Base-by-base conservation (phyloP, 2,329 filamentous ascomycete genomes). In the Aulographum hederae region DNA sequence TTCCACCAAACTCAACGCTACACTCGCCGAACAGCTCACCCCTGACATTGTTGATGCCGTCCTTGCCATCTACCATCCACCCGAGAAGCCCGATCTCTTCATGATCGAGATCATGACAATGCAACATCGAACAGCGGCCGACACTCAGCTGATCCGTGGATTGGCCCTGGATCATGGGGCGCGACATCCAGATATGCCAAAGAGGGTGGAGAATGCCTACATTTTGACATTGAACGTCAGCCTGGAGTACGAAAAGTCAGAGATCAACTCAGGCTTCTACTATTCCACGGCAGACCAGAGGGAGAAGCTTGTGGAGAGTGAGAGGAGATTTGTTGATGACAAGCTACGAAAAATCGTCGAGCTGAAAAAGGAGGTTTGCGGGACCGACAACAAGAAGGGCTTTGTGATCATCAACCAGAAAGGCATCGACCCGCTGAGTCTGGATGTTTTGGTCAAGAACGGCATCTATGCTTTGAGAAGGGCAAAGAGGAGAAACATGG, bases 21-120 rank as follows among this genome's bases (percentile, higher is more conserved):
- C 74, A 23, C 73, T 98, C 37, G 89, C 89, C 31, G 74, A 85
- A 51, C 80, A 85, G 53, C 73, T 98, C 38, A 95, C 85, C 0
- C 84, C 89, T 35, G 79, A 82, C 46, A 93, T 98, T 47, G 89
- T 95, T 48, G 89, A 98, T 52, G 80, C 89, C 37, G 89, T 98
- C 30, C 73, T 98, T 35, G 72, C 89, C 41, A 98, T 98, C 53
- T 85, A 94, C 63, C 69, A 84, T 53, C 64, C 80, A 13, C 81
- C 81, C 17, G 73, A 72, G 39, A 95, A 95, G 63, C 91, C 91
- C 34, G 89, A 98, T 58, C 59, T 98, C 48, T 86, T 95, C 64
- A 98, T 98, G 89, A 69, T 98, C 43, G 89, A 98, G 60, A 95
- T 98, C 47, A 98, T 98, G 89, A 95, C 92, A 55, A 95, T 98